A percentile compares a stretch with the other conserved stretches of the same genome.
Evolutionary conservation across 1,284 basidiomycete species (phyloP).

Genomic region (Waitea zeae): DNA sequence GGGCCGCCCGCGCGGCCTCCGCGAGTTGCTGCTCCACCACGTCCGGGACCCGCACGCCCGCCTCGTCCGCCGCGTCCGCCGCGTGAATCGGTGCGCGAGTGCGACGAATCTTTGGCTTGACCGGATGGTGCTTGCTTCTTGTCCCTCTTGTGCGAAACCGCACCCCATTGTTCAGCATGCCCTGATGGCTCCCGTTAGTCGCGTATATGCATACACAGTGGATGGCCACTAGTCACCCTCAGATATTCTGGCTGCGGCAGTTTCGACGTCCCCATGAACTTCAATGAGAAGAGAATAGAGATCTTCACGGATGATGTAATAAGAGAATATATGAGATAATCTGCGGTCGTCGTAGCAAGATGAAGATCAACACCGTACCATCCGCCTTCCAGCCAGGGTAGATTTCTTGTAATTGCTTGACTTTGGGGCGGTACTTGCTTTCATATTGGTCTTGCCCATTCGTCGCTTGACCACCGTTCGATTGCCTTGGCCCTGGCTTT

Average conservation of each 20-base stretch:
- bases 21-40: slow-evolving; percentile 35
- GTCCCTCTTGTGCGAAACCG: slow-evolving; percentile 78
- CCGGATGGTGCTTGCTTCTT: slow-evolving; percentile 32
- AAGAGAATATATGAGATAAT: slow-evolving; percentile 7
- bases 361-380: slow-evolving; percentile 22
- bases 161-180: slow-evolving; percentile 69
- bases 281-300: slow-evolving; percentile 61
- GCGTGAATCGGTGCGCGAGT: slow-evolving; percentile 27
- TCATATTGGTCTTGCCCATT: too few relatives aligned
- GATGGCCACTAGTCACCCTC: slow-evolving; percentile 35
- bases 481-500: not conserved
- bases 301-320: slow-evolving; percentile 25
- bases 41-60: slow-evolving; percentile 23
- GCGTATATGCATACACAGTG: slow-evolving; percentile 6
- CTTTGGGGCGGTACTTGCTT: slow-evolving; percentile 29
- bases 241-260: slow-evolving; percentile 61
- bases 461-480: too few relatives aligned
- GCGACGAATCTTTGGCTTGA: slow-evolving; percentile 28
- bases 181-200: slow-evolving; percentile 23
- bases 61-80: slow-evolving; percentile 50
- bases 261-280: slow-evolving; percentile 53
- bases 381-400: slow-evolving; percentile 70
- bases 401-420: slow-evolving; percentile 52
- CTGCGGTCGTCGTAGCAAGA: slow-evolving; percentile 9
- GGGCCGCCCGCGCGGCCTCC: slow-evolving; percentile 38